A percentile compares a stretch with the other conserved stretches of the same genome.
Evolutionary conservation across 495 filamentous ascomycete species (phyloP).

Genomic region (Talaromyces trachyspermus): DNA sequence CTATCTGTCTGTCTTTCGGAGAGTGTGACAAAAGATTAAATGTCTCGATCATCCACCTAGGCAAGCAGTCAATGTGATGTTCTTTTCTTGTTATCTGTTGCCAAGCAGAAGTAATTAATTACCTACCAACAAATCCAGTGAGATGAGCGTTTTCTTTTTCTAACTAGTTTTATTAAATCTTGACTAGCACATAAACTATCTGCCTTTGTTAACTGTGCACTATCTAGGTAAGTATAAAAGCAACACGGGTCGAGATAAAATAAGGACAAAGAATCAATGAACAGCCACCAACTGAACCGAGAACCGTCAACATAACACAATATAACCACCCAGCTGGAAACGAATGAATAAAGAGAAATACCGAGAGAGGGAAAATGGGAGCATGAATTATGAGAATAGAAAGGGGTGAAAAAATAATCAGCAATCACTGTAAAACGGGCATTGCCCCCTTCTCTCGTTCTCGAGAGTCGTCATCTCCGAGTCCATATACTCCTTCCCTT

Average conservation of each 20-base stretch:
- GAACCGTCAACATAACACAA: too few relatives aligned
- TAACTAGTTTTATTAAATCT: not conserved
- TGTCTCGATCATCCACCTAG: not conserved
- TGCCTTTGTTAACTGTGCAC: too few relatives aligned
- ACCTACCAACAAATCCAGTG: not conserved
- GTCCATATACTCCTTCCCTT: constrained; percentile 44
- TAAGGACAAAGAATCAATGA: too few relatives aligned
- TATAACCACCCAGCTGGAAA: too few relatives aligned
- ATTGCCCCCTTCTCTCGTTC: constrained; percentile 38
- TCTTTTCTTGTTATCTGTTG: constrained; percentile 5
- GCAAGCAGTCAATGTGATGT: not conserved
- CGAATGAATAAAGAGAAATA: too few relatives aligned
- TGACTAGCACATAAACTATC: too few relatives aligned
- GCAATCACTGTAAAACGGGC: constrained; percentile 37
- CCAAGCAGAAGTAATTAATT: constrained; percentile 4
- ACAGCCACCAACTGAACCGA: too few relatives aligned
- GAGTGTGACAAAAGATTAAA: too few relatives aligned
- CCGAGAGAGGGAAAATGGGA: too few relatives aligned
- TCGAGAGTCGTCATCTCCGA: constrained; percentile 30
- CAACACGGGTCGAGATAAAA: too few relatives aligned
- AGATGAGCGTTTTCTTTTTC: not conserved
- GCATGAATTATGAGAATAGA: not conserved
- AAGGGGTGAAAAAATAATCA: not conserved
- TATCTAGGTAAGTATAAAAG: too few relatives aligned
- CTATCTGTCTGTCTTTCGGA: too few relatives aligned